Evolutionary conservation across 371 early-diverging fungal species (phyloP).

Genomic region (Mortierella polycephala): DNA sequence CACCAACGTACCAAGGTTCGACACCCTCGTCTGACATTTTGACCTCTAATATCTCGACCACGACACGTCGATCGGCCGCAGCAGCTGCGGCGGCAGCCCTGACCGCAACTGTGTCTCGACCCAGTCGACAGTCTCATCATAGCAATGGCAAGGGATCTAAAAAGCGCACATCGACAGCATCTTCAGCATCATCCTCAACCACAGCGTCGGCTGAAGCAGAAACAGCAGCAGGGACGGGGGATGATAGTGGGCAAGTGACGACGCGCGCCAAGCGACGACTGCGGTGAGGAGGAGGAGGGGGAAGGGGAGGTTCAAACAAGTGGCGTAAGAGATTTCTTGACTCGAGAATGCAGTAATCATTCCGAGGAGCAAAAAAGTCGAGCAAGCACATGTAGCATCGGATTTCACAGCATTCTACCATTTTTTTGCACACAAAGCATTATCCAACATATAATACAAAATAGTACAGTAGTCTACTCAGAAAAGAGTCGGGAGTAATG

Average conservation of each 20-base stretch:
- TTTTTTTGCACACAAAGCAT: no score
- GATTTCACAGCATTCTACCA: no score
- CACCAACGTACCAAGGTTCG: constrained; percentile 11
- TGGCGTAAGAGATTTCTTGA: no score
- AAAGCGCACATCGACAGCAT: constrained; percentile 21
- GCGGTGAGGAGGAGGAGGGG: constrained; percentile 12
- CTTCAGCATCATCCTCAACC: constrained; percentile 3
- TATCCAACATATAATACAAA: no score
- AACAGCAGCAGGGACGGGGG: constrained; percentile 5
- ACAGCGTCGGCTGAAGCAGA: constrained; percentile 2
- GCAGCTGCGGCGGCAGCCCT: constrained; percentile 46
- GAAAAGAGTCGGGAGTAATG: no score
- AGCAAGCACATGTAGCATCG: no score
- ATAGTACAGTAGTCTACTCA: no score
- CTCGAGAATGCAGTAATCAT: no score
- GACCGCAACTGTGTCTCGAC: constrained; percentile 28
- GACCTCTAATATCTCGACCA: constrained; percentile 40
- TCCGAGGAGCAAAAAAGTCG: no score
- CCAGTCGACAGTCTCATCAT: constrained; percentile 16
- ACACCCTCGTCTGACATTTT: constrained; percentile 43
- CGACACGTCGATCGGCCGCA: constrained; percentile 50
- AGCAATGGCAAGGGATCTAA: constrained; percentile 25
- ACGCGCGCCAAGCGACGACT: constrained; percentile 47
- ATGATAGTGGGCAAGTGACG: constrained; percentile 10
- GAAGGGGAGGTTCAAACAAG: background rate